Evolutionary conservation across 2,329 filamentous ascomycete genomes (phyloP).

Genomic region (Huntiella savannae): DNA sequence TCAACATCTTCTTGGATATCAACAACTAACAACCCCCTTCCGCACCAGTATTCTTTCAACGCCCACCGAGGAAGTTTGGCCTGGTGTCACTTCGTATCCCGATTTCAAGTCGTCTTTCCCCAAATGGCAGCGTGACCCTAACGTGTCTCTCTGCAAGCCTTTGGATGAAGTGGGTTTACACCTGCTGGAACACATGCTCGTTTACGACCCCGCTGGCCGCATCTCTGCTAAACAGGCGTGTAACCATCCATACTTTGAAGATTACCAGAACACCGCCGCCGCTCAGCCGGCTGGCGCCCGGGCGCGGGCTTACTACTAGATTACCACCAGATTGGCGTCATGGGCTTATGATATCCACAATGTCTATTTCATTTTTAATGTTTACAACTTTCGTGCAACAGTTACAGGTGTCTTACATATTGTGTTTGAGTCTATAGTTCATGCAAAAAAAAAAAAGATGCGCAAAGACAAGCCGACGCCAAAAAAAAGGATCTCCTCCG

Average conservation of each 20-base stretch:
- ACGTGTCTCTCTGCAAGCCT: conserved; percentile 45
- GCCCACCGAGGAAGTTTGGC: conserved; percentile 65
- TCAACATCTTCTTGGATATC: background rate
- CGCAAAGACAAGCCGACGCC: background rate
- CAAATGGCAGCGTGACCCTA: conserved; percentile 63
- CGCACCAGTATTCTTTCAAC: conserved; percentile 46
- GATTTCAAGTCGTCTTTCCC: conserved; percentile 88
- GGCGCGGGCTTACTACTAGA: conserved; percentile 3
- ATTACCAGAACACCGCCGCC: conserved; percentile 7
- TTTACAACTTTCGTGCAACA: no score
- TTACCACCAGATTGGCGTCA: no score
- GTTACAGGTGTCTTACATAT: no score
- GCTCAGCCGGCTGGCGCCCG: background rate
- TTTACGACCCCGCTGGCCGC: conserved; percentile 71
- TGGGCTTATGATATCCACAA: no score
- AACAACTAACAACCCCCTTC: background rate
- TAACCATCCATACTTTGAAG: conserved; percentile 62
- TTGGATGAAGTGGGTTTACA: conserved; percentile 56
- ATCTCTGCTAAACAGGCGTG: conserved; percentile 81
- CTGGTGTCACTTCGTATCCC: conserved; percentile 82
- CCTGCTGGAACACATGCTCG: conserved; percentile 50
- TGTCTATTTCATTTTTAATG: no score
- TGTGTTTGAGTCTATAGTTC: no score
- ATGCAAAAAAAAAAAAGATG: no score
- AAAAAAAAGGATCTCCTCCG: conserved; percentile 8